Evolutionary conservation across 805 yeast genomes (phyloP), one percentile per base, ranked within the genome.

Genomic region (Teunomyces lycoperdinae): DNA sequence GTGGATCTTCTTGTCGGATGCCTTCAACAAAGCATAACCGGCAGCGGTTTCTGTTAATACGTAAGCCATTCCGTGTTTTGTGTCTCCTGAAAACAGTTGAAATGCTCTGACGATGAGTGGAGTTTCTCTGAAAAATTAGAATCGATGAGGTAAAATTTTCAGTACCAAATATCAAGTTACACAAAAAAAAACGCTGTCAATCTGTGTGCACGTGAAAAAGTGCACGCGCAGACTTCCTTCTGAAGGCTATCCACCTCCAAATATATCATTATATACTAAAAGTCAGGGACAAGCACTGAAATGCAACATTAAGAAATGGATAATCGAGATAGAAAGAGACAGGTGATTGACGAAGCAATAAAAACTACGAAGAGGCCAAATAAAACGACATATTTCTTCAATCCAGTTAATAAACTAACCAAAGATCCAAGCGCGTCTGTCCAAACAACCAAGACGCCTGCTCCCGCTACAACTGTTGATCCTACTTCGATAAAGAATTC

Each of bases 21-120:
- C 96, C 77, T 94, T 94, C 68, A 94, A 82, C 66, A 94, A 80
- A 66, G 99, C 99, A 71, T 94, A 94, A 66, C 99, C 99, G 45
- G 99, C 99, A 55, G 99, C 88, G 56, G 99, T 94, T 78, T 94
- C 99, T 52, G 98, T 87, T 69, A 92, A 83, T 65, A 92, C 90
- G 80, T 77, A 87, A 54, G 94, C 86, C 95, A 87, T 87, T 30
- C 42, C 30, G 42, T 11, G 43, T 13, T 17, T 32, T 41, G 28
- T 31, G 28, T 29, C 29, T 29, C 30, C 41, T 38, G 30, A 38
- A 38, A 38, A 38, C 41, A 29, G 26, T 24, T 28, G 41, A 38
- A 38, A 38, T 38, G 41, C 41, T 38, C 16, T 38, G 41, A 38
- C 41, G 41, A 38, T 38, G 30, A 38, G 27, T 24, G 27, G 41